These are phyloP conservation scores for Aspergillus funiculosus DNA, from an alignment of 495 filamentous ascomycete species.

Conservation along the genomic window DNA sequence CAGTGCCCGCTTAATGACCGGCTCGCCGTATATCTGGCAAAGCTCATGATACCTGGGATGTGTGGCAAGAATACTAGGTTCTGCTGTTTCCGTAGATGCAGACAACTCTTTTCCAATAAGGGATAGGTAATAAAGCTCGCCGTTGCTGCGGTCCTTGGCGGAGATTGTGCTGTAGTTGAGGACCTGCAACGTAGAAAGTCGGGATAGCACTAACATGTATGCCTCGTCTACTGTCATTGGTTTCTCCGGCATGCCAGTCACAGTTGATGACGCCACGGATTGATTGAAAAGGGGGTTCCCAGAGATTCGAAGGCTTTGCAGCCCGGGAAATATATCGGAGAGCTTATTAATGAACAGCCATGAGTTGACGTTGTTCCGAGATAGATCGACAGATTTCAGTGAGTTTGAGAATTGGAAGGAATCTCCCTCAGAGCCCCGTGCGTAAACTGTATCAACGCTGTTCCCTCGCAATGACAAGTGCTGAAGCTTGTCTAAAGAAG, in stretches of 20 bases:
- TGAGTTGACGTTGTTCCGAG: constrained; percentile 65
- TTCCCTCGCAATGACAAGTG: constrained; percentile 43
- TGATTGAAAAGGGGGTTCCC: constrained; percentile 76
- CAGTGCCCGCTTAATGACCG: constrained; percentile 42
- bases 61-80: constrained; percentile 45
- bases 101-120: constrained; percentile 71
- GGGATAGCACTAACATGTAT: constrained; percentile 83
- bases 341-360: constrained; percentile 70
- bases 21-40: constrained; percentile 66
- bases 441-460: constrained; percentile 29
- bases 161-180: constrained; percentile 79
- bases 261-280: constrained; percentile 37
- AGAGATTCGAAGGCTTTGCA: constrained; percentile 62
- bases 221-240: constrained; percentile 61
- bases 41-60: constrained; percentile 70
- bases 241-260: constrained; percentile 34
- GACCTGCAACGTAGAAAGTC: constrained; percentile 56
- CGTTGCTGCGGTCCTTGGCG: constrained; percentile 67
- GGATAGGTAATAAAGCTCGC: constrained; percentile 87
- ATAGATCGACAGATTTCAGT: constrained; percentile 65
- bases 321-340: constrained; percentile 57
- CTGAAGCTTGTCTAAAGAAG: constrained; percentile 53
- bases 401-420: constrained; percentile 36
- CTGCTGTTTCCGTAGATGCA: constrained; percentile 48
- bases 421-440: background rate